Conservation (phyloP, 2,329 filamentous ascomycete species). For the Hypoxylon sp. region DNA sequence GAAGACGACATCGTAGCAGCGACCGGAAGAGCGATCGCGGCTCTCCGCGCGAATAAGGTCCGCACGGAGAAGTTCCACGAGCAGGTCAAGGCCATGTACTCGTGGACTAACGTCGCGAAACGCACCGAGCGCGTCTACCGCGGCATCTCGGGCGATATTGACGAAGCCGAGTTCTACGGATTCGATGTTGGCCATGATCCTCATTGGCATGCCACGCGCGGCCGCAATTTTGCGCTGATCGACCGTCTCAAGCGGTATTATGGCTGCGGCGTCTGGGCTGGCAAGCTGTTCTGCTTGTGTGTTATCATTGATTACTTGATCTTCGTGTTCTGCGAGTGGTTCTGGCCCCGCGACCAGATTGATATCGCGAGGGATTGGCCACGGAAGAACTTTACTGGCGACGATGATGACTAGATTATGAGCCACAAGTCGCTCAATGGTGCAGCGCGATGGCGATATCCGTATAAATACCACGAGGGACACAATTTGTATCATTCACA, state of each 20-base stretch:
- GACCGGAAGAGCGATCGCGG: slow-evolving; percentile 89
- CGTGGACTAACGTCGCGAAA: slow-evolving; percentile 94
- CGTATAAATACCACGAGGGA: background rate
- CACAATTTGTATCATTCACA: background rate
- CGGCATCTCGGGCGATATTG: slow-evolving; percentile 88
- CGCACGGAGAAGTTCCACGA: slow-evolving; percentile 96
- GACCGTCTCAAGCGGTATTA: slow-evolving; percentile 97
- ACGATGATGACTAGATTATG: slow-evolving; percentile 52
- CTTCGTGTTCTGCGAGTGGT: slow-evolving; percentile 89
- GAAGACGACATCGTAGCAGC: slow-evolving; percentile 94
- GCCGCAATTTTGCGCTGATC: slow-evolving; percentile 89
- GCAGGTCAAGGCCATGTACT: slow-evolving; percentile 98
- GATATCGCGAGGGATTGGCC: slow-evolving; percentile 95
- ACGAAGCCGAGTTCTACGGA: slow-evolving; percentile 90
- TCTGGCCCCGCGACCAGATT: slow-evolving; percentile 86
- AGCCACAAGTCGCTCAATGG: slow-evolving; percentile 1
- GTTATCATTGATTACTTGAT: slow-evolving; percentile 95
- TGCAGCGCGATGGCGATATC: background rate
- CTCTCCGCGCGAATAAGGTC: slow-evolving; percentile 87
- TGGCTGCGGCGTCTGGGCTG: slow-evolving; percentile 97
- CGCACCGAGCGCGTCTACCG: slow-evolving; percentile 96
- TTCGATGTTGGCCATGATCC: slow-evolving; percentile 75
- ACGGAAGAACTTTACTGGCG: slow-evolving; percentile 69
- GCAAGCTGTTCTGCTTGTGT: slow-evolving; percentile 95
- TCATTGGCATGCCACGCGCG: slow-evolving; percentile 78